Conservation (phyloP, 2,329 filamentous ascomycete genomes). For the Coniochaeta ligniaria region DNA sequence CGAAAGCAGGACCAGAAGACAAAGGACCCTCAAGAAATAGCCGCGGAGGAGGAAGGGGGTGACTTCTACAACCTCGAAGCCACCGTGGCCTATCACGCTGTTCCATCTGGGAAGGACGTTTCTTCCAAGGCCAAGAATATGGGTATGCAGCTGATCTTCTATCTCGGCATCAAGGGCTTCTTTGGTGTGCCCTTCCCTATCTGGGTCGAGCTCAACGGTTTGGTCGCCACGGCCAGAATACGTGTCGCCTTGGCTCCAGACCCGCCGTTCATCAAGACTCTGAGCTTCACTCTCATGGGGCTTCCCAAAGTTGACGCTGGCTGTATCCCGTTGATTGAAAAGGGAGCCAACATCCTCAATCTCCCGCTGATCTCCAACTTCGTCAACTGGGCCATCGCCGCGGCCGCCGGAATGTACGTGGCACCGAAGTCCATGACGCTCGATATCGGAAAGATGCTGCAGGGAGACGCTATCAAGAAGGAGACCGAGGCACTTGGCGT, state of each 20-base stretch:
- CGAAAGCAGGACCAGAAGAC: conserved; percentile 70
- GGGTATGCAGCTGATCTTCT: conserved; percentile 95
- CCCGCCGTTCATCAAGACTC: conserved; percentile 82
- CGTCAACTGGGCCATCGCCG: conserved; percentile 88
- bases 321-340: conserved; percentile 87
- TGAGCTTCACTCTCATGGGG: conserved; percentile 93
- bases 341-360: conserved; percentile 85
- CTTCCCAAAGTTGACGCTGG: conserved; percentile 82
- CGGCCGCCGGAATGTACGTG: conserved; percentile 84
- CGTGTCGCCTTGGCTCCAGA: conserved; percentile 82
- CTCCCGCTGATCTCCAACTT: conserved; percentile 92
- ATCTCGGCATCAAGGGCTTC: conserved; percentile 80
- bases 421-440: conserved; percentile 91
- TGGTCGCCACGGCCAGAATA: conserved; percentile 83
- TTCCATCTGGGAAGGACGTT: conserved; percentile 61
- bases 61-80: conserved; percentile 91
- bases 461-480: conserved; percentile 88
- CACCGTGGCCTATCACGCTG: conserved; percentile 84
- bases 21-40: conserved; percentile 80
- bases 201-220: conserved; percentile 79
- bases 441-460: conserved; percentile 82
- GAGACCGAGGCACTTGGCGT: conserved; percentile 80
- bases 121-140: conserved; percentile 86
- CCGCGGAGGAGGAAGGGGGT: conserved; percentile 82
- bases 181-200: conserved; percentile 85